phyloP scores from a whole-genome alignment of 2,329 filamentous ascomycete species.

The Cercospora sojina region DNA sequence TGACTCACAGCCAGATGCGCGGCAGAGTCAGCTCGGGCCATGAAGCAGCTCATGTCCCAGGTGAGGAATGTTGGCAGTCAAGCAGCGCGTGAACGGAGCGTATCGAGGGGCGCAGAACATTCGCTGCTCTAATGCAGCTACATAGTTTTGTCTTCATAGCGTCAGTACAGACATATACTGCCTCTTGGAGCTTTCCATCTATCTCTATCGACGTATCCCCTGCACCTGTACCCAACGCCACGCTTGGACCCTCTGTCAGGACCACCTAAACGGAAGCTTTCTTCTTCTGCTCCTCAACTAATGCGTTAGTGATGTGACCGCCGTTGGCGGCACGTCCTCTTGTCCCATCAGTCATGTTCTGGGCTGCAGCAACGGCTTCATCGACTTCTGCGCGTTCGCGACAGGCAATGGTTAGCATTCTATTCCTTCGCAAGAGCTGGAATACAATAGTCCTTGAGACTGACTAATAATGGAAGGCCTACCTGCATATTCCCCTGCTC shows the following conservation, averaged over 20 bases:
- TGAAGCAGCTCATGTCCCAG: not conserved
- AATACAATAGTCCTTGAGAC: conserved; percentile 6
- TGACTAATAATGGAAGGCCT: conserved; percentile 37
- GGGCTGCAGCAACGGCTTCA: conserved; percentile 41
- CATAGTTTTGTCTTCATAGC: not conserved
- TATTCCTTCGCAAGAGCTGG: not conserved
- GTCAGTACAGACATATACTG: not conserved
- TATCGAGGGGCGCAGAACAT: no score
- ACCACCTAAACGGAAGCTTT: not conserved
- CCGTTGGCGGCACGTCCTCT: conserved; percentile 44
- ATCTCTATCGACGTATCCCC: not conserved
- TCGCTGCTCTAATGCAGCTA: not conserved
- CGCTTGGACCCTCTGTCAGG: not conserved
- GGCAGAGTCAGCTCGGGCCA: not conserved
- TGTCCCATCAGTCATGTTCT: conserved; percentile 43
- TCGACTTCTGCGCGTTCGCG: conserved; percentile 43
- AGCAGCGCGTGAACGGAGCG: not conserved
- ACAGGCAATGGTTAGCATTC: conserved; percentile 11
- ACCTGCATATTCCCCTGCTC: conserved; percentile 49
- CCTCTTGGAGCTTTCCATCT: not conserved
- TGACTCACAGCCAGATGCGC: conserved; percentile 10
- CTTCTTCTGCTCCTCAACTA: conserved; percentile 27
- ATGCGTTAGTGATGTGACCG: conserved; percentile 42
- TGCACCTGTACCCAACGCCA: not conserved
- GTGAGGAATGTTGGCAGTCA: not conserved